Conservation (phyloP, 148 eudicot species). For the Rhododendron vialii region DNA sequence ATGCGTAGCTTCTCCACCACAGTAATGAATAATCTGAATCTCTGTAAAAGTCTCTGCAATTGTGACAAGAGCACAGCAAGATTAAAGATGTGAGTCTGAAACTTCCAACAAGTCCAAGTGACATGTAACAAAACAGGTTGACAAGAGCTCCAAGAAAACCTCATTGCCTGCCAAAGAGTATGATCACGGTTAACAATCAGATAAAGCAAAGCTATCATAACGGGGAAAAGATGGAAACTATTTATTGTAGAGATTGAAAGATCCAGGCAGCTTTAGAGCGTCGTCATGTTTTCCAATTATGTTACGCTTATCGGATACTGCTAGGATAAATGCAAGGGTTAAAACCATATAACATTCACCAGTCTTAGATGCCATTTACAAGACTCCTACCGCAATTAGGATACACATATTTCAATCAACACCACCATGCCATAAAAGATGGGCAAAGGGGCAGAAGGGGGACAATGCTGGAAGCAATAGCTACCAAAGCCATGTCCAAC, state of each 20-base stretch:
- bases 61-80: slow-evolving; percentile 88
- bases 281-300: not conserved
- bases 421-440: not conserved
- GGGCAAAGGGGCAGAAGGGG: not conserved
- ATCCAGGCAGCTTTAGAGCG: not conserved
- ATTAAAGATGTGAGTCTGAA: slow-evolving; percentile 94
- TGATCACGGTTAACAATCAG: slow-evolving; percentile 14
- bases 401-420: not conserved
- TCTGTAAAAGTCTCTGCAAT: slow-evolving; percentile 57
- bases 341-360: slow-evolving; percentile 1
- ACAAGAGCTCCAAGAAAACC: slow-evolving; percentile 26
- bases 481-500: not conserved
- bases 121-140: slow-evolving; percentile 74
- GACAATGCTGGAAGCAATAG: not conserved
- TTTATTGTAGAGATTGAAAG: not conserved
- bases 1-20: not conserved
- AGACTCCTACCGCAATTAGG: not conserved
- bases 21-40: not conserved
- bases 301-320: not conserved
- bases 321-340: not conserved
- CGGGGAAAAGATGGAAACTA: slow-evolving; percentile 2
- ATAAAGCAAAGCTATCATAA: not conserved
- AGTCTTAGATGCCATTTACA: not conserved
- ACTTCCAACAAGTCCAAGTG: slow-evolving; percentile 68
- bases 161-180: slow-evolving; percentile 27